phyloP scores from a whole-genome alignment of 208 protist species.

The Vickermania spadyakhi region DNA sequence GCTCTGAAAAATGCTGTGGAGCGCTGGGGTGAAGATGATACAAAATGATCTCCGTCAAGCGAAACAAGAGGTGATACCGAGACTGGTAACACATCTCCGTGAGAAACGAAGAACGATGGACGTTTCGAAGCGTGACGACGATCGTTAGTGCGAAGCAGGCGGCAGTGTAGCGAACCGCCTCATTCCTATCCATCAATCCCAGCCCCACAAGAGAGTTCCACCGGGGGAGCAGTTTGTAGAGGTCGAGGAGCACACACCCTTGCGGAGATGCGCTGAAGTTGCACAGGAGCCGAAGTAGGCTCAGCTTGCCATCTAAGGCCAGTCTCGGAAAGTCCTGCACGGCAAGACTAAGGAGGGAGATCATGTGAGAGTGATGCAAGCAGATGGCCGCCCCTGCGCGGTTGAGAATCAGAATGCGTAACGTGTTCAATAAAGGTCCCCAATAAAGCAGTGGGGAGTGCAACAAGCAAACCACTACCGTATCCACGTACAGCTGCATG shows the following conservation, averaged over 20 bases:
- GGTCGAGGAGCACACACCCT: constrained; percentile 43
- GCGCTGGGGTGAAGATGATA: constrained; percentile 39
- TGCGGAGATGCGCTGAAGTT: constrained; percentile 44
- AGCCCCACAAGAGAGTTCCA: constrained; percentile 60
- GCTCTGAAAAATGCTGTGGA: constrained; percentile 28
- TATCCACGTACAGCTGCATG: constrained; percentile 34
- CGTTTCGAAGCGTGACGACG: constrained; percentile 26
- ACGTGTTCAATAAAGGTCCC: constrained; percentile 59
- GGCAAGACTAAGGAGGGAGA: constrained; percentile 30
- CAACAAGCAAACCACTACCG: constrained; percentile 26
- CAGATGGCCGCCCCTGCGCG: constrained; percentile 27
- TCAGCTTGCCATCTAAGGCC: constrained; percentile 40
- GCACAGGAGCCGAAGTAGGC: constrained; percentile 58
- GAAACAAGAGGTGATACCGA: constrained; percentile 15
- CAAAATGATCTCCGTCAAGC: constrained; percentile 47
- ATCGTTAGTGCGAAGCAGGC: constrained; percentile 67
- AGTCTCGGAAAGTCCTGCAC: constrained; percentile 46
- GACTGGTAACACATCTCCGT: constrained; percentile 11
- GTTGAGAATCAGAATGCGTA: constrained; percentile 65
- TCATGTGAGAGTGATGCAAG: constrained; percentile 36
- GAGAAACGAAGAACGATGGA: constrained; percentile 16
- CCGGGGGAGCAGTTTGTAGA: constrained; percentile 17
- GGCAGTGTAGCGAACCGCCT: constrained; percentile 55
- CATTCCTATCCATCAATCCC: constrained; percentile 38
- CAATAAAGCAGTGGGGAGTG: constrained; percentile 33